phyloP scores from a whole-genome alignment of 805 yeast genomes.

The Sugiyamaella marilandica region DNA sequence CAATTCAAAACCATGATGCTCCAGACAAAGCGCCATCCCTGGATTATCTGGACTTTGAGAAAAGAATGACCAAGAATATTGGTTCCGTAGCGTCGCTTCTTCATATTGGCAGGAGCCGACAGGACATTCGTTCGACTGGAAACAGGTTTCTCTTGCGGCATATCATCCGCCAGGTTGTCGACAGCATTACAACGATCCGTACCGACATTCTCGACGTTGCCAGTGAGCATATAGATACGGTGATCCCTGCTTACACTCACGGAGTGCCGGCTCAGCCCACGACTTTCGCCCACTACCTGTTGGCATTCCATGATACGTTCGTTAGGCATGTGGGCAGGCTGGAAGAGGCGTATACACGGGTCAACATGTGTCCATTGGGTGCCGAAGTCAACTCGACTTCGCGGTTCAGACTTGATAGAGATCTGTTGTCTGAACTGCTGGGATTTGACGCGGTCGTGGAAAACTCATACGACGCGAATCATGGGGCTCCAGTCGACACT shows the following conservation, averaged over 20 bases:
- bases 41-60: constrained; percentile 13
- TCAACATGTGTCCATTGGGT: constrained; percentile 10
- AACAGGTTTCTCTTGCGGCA: constrained; percentile 3
- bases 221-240: constrained; percentile 10
- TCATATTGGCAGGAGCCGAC: constrained; percentile 13
- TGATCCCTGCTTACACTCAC: constrained; percentile 14
- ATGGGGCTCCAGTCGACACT: constrained; percentile 11
- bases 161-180: constrained; percentile 2
- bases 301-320: constrained; percentile 11
- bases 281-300: constrained; percentile 13
- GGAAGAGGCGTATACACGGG: constrained; percentile 11
- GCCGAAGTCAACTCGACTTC: constrained; percentile 15
- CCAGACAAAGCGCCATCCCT: constrained; percentile 10
- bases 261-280: constrained; percentile 16
- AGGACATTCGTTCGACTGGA: constrained; percentile 11
- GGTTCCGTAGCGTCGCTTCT: constrained; percentile 12
- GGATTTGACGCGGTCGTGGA: constrained; percentile 15
- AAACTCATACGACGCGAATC: constrained; percentile 15
- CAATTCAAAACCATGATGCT: constrained; percentile 8
- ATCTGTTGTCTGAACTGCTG: constrained; percentile 6
- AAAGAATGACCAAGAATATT: constrained; percentile 7
- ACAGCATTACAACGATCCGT: constrained; percentile 3
- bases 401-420: constrained; percentile 11
- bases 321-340: constrained; percentile 9
- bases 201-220: constrained; percentile 7